Base-by-base conservation (phyloP, 257 asterid genomes). In the Capsicum chinense region DNA sequence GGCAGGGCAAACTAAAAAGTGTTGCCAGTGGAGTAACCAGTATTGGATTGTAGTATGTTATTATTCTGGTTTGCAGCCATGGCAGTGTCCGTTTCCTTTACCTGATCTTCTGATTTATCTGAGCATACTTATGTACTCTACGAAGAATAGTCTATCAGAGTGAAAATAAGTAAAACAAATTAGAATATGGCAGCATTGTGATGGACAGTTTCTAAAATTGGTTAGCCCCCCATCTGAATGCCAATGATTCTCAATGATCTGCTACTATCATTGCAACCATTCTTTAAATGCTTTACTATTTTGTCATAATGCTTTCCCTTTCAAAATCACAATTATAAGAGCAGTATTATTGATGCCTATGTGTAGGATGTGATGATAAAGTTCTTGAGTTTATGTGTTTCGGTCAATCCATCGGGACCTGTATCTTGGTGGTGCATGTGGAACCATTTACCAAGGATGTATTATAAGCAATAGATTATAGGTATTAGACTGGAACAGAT, bases 1-100 rank as follows among this genome's bases (percentile, higher is more conserved):
- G 81, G 21, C 6, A 74, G 4, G 81, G 81, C 42, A 7, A 50
- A 74, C 47, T 5, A 21, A n/a, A 26, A 16, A 6, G 81, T 21
- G n/a, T 50, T 74, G 8, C 21, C 50, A 47, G 57, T 50, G 3
- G 58, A 47, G 12, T 26, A 26, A 26, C 33, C 33, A 26, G 33
- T 26, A 26, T 26, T 26, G 33, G 33, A 26, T 26, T 26, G 33
- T 26, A 26, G 44, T 13, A 21, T 74, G 62, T 21, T 74, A 0
- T 26, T 74, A 0, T 26, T 74, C 21, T 50, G 11, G 35, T 71
- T 83, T 73, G 86, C 83, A 59, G 76, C 86, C 81, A 73, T 83
- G 63, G 54, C 56, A 17, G 9, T 74, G 19, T 52, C 81, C 57
- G 52, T 39, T 81, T 26, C 48, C n/a, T 39, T 74, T 6, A 6